These are phyloP conservation scores for Fraxinus velutina DNA, from an alignment of 305 asterid species.

Conservation along the genomic window DNA sequence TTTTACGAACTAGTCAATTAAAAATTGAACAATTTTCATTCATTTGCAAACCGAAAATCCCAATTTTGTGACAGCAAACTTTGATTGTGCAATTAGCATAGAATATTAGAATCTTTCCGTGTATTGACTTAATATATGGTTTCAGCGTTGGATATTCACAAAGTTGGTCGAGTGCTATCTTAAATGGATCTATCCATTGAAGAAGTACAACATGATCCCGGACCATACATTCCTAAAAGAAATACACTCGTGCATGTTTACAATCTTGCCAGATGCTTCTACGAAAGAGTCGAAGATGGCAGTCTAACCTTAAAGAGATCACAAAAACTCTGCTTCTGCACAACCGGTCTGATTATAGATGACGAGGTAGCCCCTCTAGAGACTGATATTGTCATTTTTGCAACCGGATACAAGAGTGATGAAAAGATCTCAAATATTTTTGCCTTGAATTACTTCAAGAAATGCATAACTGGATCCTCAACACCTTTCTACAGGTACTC, in stretches of 20 bases:
- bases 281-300: constrained; percentile 45
- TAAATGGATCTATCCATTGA: constrained; percentile 50
- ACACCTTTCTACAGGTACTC: constrained; percentile 56
- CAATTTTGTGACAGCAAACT: too few species aligned
- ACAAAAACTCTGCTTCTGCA: constrained; percentile 24
- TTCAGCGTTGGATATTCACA: constrained; percentile 50
- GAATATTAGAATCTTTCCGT: background rate
- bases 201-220: constrained; percentile 43
- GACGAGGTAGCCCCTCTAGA: constrained; percentile 21
- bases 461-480: constrained; percentile 39
- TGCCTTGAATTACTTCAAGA: constrained; percentile 38
- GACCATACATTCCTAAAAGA: constrained; percentile 42
- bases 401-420: constrained; percentile 57
- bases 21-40: background rate
- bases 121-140: background rate
- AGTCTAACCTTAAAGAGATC: constrained; percentile 43
- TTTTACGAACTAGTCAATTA: background rate
- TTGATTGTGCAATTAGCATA: too few species aligned
- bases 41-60: background rate
- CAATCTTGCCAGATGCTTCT: constrained; percentile 48
- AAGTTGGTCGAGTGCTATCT: constrained; percentile 44
- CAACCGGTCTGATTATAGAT: constrained; percentile 34
- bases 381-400: constrained; percentile 48
- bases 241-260: constrained; percentile 48
- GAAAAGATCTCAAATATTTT: constrained; percentile 43